phyloP scores from a whole-genome alignment of 257 asterid genomes.

The Lantana camara region DNA sequence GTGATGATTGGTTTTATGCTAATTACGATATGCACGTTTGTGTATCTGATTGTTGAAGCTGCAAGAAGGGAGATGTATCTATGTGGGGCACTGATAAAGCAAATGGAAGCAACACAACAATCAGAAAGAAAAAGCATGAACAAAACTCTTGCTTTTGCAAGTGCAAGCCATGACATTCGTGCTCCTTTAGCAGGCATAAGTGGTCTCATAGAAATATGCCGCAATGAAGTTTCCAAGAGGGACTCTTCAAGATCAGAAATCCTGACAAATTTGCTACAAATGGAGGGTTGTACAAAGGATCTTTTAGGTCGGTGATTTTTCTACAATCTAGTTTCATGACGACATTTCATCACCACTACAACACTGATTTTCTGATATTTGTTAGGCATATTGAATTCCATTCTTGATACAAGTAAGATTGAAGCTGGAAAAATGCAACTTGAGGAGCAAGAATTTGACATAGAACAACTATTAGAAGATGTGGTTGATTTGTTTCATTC shows the following conservation, averaged over 20 bases:
- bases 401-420: constrained; percentile 73
- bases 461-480: constrained; percentile 61
- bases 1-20: constrained; percentile 35
- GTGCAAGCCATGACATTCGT: constrained; percentile 84
- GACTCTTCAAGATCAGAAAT: constrained; percentile 37
- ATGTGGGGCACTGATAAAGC: constrained; percentile 52
- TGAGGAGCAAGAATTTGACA: constrained; percentile 60
- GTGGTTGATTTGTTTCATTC: constrained; percentile 64
- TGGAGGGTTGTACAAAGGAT: constrained; percentile 49
- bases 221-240: constrained; percentile 28
- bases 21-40: constrained; percentile 28
- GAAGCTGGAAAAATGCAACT: constrained; percentile 70
- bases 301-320: constrained; percentile 47
- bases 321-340: background rate
- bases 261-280: constrained; percentile 40
- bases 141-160: constrained; percentile 66
- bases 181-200: constrained; percentile 61
- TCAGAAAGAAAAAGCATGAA: constrained; percentile 73
- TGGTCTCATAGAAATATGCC: constrained; percentile 53
- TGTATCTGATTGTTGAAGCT: constrained; percentile 31
- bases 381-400: constrained; percentile 60
- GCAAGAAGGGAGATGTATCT: constrained; percentile 59
- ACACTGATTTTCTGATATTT: background rate
- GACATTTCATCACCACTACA: background rate
- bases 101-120: constrained; percentile 76